Conservation (phyloP, 441 rosid genomes). For the Gossypium davidsonii region DNA sequence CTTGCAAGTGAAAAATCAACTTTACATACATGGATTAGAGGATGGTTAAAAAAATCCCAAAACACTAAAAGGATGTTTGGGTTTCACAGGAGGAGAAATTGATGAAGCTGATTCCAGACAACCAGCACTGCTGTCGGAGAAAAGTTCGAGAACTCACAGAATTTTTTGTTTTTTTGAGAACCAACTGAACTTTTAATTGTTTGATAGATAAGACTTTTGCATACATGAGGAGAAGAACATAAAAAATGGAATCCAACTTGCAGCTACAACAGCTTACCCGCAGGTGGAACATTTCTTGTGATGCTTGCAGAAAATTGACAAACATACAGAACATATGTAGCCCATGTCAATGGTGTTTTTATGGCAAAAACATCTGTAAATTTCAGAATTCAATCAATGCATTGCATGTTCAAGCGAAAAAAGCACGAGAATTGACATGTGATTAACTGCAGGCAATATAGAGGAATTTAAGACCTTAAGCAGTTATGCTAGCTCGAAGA, state of each 20-base stretch:
- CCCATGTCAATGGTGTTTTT: slow-evolving; percentile 96
- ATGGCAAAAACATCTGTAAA: slow-evolving; percentile 92
- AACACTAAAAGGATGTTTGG: not conserved
- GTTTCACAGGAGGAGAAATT: not conserved
- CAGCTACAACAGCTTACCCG: slow-evolving; percentile 46
- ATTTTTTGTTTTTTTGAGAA: not conserved
- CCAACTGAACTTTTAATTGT: not conserved
- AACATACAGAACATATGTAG: slow-evolving; percentile 87
- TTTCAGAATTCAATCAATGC: slow-evolving; percentile 15
- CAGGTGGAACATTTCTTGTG: slow-evolving; percentile 91
- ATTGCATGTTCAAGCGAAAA: not conserved
- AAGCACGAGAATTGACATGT: not conserved
- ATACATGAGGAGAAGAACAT: slow-evolving; percentile 1
- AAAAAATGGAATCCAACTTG: not conserved
- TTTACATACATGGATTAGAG: not conserved
- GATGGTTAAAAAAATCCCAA: not conserved
- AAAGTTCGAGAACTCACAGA: not conserved
- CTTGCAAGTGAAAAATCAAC: not conserved
- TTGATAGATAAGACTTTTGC: not conserved
- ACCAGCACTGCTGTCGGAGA: not conserved
- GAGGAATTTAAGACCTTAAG: not conserved
- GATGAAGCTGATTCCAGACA: not conserved
- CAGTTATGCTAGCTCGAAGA: slow-evolving; percentile 1
- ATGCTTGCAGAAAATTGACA: slow-evolving; percentile 89
- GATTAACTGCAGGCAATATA: not conserved